Percentiles rank a stretch among this genome's conserved stretches.
phyloP scores from a whole-genome alignment of 495 filamentous ascomycete genomes.

The Neurospora cerealis region DNA sequence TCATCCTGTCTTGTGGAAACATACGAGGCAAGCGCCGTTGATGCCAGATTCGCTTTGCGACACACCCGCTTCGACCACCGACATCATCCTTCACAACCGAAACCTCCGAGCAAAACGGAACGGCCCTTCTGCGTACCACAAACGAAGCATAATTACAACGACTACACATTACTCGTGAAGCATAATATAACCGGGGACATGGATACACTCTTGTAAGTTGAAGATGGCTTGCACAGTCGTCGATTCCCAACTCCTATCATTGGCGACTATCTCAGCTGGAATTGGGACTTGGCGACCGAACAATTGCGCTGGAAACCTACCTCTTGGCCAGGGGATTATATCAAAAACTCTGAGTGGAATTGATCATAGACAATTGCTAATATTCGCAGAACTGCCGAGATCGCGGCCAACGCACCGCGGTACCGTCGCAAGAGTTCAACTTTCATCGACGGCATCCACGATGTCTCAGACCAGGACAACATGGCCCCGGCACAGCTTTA shows the following conservation, averaged over 20 bases:
- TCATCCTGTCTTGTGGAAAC: background rate
- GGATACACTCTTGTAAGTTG: conserved; percentile 73
- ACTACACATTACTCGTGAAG: background rate
- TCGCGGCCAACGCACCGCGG: conserved; percentile 75
- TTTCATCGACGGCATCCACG: conserved; percentile 96
- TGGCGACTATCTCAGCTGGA: background rate
- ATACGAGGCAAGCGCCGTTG: background rate
- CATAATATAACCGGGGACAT: conserved; percentile 29
- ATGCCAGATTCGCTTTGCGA: background rate
- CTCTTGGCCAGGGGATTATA: background rate
- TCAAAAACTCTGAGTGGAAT: background rate
- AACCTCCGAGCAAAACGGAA: background rate
- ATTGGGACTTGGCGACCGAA: background rate
- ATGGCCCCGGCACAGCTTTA: conserved; percentile 96
- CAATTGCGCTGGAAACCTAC: background rate
- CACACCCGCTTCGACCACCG: background rate
- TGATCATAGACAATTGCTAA: conserved; percentile 7
- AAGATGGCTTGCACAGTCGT: background rate
- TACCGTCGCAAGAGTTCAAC: conserved; percentile 83
- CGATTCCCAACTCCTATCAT: background rate
- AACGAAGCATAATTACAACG: background rate
- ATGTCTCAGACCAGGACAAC: conserved; percentile 65
- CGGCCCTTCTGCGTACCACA: background rate
- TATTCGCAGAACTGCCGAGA: conserved; percentile 60
- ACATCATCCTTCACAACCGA: background rate